Conservation (phyloP, 306 rosid species). For the Echinosophora koreensis region DNA sequence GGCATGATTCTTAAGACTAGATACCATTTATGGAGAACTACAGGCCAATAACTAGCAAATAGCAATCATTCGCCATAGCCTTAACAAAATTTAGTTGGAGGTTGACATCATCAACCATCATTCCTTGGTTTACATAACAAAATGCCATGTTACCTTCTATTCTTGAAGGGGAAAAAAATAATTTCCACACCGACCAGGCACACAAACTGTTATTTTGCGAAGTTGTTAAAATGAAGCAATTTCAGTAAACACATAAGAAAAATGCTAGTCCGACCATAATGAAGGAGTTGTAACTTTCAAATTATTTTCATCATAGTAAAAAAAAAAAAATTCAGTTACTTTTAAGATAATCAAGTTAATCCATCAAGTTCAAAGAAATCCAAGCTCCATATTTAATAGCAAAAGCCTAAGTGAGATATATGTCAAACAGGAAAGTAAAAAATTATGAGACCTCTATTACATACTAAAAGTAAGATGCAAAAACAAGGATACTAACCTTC, state of each 20-base stretch:
- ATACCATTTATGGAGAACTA: not conserved
- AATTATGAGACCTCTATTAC: not conserved
- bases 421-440: constrained; percentile 6
- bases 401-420: not conserved
- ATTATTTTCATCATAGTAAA: not conserved
- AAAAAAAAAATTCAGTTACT: not conserved
- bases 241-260: not conserved
- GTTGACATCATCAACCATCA: not conserved
- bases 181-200: not conserved
- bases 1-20: too few species aligned
- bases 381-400: not conserved
- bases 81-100: not conserved
- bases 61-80: not conserved
- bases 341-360: constrained; percentile 24
- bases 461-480: constrained; percentile 3
- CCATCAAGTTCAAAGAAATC: constrained; percentile 32
- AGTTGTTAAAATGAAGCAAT: constrained; percentile 5
- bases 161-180: too few species aligned
- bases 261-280: not conserved
- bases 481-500: constrained; percentile 59
- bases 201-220: not conserved
- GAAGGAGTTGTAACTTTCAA: not conserved
- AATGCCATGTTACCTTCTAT: too few species aligned
- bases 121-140: not conserved
- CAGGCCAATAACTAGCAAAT: not conserved